Percentiles rank a stretch among this genome's conserved stretches.
These are phyloP conservation scores for Colletotrichum magnum DNA, from an alignment of 2,329 filamentous ascomycete genomes.

Conservation along the genomic window DNA sequence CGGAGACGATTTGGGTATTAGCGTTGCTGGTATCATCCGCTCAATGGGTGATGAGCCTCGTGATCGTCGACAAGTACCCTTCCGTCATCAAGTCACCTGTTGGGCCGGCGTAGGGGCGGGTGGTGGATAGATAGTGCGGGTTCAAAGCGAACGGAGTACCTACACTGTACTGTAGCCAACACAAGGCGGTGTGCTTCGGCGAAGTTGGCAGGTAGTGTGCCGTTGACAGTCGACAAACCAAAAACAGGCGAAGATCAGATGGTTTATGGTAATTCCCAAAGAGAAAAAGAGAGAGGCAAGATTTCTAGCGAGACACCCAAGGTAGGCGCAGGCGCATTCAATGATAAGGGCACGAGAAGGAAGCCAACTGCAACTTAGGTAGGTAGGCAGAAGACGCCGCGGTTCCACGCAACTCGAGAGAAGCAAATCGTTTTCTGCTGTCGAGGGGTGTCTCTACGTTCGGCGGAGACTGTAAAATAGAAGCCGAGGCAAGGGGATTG, in stretches of 20 bases:
- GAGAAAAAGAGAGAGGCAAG: slow-evolving; percentile 1
- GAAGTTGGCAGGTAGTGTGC: background rate
- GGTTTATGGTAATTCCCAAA: slow-evolving; percentile 27
- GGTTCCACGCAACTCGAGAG: slow-evolving; percentile 5
- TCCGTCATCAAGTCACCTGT: slow-evolving; percentile 41
- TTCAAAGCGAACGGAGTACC: slow-evolving; percentile 13
- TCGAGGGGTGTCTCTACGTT: background rate
- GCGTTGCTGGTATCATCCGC: slow-evolving; percentile 35
- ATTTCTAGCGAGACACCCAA: background rate
- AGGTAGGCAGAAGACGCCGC: slow-evolving; percentile 20
- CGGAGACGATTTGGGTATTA: slow-evolving; percentile 24
- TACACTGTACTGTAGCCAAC: background rate
- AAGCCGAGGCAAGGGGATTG: background rate
- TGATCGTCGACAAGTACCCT: slow-evolving; percentile 36
- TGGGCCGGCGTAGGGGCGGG: background rate
- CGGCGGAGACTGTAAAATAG: too few species aligned
- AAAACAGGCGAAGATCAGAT: slow-evolving; percentile 35
- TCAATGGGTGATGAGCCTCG: slow-evolving; percentile 36
- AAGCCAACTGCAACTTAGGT: too few species aligned
- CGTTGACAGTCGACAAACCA: slow-evolving; percentile 12
- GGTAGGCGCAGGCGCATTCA: background rate
- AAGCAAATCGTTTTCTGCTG: slow-evolving; percentile 35
- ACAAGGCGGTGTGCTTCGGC: slow-evolving; percentile 12
- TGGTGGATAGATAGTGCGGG: slow-evolving; percentile 3
- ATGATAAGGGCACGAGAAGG: background rate